These are phyloP conservation scores for Colletotrichum gigasporum DNA, from an alignment of 2,329 filamentous ascomycete genomes.

Conservation along the genomic window DNA sequence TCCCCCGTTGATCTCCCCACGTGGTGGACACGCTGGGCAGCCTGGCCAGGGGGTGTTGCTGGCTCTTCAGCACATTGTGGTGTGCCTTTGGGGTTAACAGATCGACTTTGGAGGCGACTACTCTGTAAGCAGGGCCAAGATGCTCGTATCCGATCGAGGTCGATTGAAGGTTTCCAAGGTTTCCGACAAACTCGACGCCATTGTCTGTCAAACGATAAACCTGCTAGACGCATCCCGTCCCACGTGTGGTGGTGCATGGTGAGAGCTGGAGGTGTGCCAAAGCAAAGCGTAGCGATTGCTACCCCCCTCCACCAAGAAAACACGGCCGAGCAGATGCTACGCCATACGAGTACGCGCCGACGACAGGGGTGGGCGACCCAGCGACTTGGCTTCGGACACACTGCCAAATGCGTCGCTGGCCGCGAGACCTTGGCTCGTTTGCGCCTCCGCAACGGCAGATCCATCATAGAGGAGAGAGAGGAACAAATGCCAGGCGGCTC, in stretches of 20 bases:
- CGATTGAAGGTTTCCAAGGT: neutral
- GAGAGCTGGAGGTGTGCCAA: neutral
- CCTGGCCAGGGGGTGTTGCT: neutral
- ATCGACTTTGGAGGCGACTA: neutral
- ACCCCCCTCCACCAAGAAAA: neutral
- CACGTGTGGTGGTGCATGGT: neutral
- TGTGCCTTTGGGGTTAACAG: too few species aligned
- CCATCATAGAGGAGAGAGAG: neutral
- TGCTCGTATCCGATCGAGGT: too few species aligned
- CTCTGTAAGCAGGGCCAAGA: too few species aligned
- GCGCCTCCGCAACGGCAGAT: neutral
- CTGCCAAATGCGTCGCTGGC: constrained; percentile 14
- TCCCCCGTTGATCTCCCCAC: constrained; percentile 23
- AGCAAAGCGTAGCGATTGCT: constrained; percentile 10
- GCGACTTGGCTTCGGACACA: constrained; percentile 7
- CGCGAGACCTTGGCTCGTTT: neutral
- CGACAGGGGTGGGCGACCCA: neutral
- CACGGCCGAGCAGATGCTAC: too few species aligned
- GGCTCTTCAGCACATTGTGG: neutral
- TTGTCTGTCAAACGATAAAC: neutral
- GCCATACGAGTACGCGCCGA: neutral
- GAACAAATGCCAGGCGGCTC: neutral
- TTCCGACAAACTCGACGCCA: neutral
- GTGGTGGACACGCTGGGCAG: constrained; percentile 9
- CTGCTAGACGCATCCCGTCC: neutral